A percentile compares a stretch with the other conserved stretches of the same genome.
phyloP scores from a whole-genome alignment of 176 grass and related monocot genomes.

The Cenchrus purpureus region DNA sequence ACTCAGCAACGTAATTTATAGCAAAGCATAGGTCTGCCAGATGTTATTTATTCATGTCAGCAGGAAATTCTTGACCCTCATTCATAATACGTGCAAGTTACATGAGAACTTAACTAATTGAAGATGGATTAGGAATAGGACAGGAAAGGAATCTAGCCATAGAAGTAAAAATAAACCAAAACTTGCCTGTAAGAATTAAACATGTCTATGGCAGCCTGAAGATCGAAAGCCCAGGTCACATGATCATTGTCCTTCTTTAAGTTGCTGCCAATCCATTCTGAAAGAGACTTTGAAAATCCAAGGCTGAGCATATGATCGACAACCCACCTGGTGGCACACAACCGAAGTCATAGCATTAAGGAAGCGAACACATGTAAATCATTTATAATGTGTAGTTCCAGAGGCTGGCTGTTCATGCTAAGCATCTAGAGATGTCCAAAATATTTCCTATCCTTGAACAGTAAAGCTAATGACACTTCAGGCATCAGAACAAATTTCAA shows the following conservation, averaged over 20 bases:
- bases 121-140: not conserved
- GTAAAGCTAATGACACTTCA: not conserved
- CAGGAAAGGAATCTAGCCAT: not conserved
- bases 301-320: slow-evolving; percentile 85
- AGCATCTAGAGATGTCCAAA: not conserved
- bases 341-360: not conserved
- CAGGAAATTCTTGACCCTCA: not conserved
- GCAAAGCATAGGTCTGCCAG: not conserved
- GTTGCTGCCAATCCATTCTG: slow-evolving; percentile 96
- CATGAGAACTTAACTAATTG: not conserved
- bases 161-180: not conserved
- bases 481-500: slow-evolving; percentile 12
- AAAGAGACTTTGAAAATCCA: slow-evolving; percentile 88
- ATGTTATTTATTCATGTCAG: not conserved
- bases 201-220: slow-evolving; percentile 86
- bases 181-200: slow-evolving; percentile 88
- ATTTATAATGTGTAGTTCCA: slow-evolving; percentile 3
- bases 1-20: not conserved
- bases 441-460: slow-evolving; percentile 24
- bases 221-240: slow-evolving; percentile 88
- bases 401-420: not conserved
- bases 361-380: not conserved
- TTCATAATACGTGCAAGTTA: not conserved
- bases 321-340: slow-evolving; percentile 71
- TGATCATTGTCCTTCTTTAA: slow-evolving; percentile 70